phyloP scores from a whole-genome alignment of 371 early-diverging fungal species.

The Saksenaea oblongispora region DNA sequence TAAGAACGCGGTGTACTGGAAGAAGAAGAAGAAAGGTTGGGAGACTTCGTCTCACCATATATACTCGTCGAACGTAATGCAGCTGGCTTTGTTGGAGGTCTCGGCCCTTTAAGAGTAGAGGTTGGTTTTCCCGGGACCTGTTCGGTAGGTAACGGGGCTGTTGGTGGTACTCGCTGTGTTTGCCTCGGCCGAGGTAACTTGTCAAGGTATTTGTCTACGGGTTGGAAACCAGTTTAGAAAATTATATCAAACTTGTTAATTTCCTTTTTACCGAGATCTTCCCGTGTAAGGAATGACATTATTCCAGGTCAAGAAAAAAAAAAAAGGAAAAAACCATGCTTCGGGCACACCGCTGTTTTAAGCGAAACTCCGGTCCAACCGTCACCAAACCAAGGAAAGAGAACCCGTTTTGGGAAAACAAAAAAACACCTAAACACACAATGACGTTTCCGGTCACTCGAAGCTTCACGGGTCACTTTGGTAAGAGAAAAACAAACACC shows the following conservation, averaged over 20 bases:
- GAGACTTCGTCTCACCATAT: not conserved
- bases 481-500: not conserved
- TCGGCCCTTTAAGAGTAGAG: slow-evolving; percentile 16
- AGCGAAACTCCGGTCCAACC: no score
- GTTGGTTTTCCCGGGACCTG: no score
- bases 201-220: slow-evolving; percentile 9
- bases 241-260: not conserved
- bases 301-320: not conserved
- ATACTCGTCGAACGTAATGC: slow-evolving; percentile 8
- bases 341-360: no score
- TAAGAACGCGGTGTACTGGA: not conserved
- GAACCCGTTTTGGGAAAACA: no score
- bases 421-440: not conserved
- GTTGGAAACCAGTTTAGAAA: not conserved
- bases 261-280: slow-evolving; percentile 10
- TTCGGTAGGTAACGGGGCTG: not conserved
- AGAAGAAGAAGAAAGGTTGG: slow-evolving; percentile 1
- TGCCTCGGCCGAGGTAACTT: slow-evolving; percentile 6
- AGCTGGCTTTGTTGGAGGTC: slow-evolving; percentile 20
- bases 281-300: slow-evolving; percentile 15
- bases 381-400: no score
- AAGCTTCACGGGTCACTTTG: not conserved
- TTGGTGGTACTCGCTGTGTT: slow-evolving; percentile 1
- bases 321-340: not conserved
- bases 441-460: not conserved